Conservation (phyloP, 2,329 filamentous ascomycete genomes). For the Chaetothyriales sp. region DNA sequence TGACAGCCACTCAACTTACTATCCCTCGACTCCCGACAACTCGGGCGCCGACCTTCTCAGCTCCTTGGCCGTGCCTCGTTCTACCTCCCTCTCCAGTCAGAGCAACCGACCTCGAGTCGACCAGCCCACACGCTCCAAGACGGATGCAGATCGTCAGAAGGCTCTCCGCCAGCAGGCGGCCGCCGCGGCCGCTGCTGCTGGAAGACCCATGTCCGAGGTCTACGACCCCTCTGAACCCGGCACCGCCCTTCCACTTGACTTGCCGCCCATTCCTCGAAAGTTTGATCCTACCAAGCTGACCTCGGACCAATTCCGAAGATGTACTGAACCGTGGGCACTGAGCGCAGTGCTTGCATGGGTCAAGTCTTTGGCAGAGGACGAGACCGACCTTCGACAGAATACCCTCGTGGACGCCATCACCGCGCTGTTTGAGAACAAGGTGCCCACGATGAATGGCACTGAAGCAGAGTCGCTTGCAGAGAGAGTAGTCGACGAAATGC, state of each 20-base stretch:
- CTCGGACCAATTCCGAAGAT: slow-evolving; percentile 67
- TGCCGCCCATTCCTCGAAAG: slow-evolving; percentile 71
- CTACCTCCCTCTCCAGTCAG: slow-evolving; percentile 71
- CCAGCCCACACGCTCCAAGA: slow-evolving; percentile 81
- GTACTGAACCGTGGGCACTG: slow-evolving; percentile 81
- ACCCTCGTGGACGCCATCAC: slow-evolving; percentile 78
- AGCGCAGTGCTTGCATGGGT: slow-evolving; percentile 81
- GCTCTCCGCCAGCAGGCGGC: slow-evolving; percentile 39
- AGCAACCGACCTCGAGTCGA: slow-evolving; percentile 65
- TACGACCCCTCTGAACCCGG: slow-evolving; percentile 42
- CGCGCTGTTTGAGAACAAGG: slow-evolving; percentile 80
- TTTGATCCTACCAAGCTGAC: slow-evolving; percentile 79
- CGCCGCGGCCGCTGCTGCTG: slow-evolving; percentile 14
- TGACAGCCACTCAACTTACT: slow-evolving; percentile 24
- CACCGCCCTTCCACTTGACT: slow-evolving; percentile 55
- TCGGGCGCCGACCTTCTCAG: slow-evolving; percentile 35
- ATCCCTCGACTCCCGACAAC: slow-evolving; percentile 36
- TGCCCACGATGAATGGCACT: slow-evolving; percentile 95
- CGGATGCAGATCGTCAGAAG: slow-evolving; percentile 62
- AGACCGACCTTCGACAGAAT: slow-evolving; percentile 72
- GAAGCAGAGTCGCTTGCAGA: slow-evolving; percentile 80
- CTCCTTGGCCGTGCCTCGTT: slow-evolving; percentile 47
- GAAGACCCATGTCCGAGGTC: slow-evolving; percentile 35
- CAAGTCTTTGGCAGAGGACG: slow-evolving; percentile 76
- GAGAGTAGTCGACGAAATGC: slow-evolving; percentile 67